Conservation (phyloP, 192 early-diverging fungal genomes). For the Umbelopsis vinacea region DNA sequence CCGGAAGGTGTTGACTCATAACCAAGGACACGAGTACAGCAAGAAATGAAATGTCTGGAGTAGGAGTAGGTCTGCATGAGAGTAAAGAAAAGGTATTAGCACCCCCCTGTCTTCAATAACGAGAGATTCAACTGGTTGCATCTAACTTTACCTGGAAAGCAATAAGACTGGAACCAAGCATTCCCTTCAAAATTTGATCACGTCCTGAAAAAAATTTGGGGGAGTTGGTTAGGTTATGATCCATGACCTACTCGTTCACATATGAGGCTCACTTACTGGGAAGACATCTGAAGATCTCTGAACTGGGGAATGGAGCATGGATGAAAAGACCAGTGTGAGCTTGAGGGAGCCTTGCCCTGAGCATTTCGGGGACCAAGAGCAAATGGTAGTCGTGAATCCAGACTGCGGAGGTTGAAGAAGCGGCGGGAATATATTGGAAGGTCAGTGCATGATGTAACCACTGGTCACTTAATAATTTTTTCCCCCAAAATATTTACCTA, state of each 20-base stretch:
- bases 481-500: constrained; percentile 55
- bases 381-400: constrained; percentile 99
- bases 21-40: constrained; percentile 93
- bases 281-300: constrained; percentile 95
- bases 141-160: constrained; percentile 81
- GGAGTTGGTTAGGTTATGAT: background rate
- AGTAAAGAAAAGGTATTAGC: too few relatives aligned
- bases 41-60: constrained; percentile 90
- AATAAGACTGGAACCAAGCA: constrained; percentile 88
- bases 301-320: constrained; percentile 95
- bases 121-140: background rate
- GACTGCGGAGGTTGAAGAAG: constrained; percentile 53
- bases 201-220: constrained; percentile 53
- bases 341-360: constrained; percentile 79
- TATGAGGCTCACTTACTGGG: constrained; percentile 51
- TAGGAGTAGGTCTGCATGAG: constrained; percentile 82
- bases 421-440: background rate
- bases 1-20: constrained; percentile 92
- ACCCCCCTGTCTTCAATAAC: too few relatives aligned
- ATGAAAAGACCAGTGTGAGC: constrained; percentile 96
- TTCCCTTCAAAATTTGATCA: constrained; percentile 82
- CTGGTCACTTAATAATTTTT: background rate
- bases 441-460: background rate
- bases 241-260: background rate
- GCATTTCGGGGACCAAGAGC: constrained; percentile 87